Percentiles rank a stretch among this genome's conserved stretches.
These are phyloP conservation scores for Alternaria ethzedia DNA, from an alignment of 2,329 filamentous ascomycete genomes.

Conservation along the genomic window DNA sequence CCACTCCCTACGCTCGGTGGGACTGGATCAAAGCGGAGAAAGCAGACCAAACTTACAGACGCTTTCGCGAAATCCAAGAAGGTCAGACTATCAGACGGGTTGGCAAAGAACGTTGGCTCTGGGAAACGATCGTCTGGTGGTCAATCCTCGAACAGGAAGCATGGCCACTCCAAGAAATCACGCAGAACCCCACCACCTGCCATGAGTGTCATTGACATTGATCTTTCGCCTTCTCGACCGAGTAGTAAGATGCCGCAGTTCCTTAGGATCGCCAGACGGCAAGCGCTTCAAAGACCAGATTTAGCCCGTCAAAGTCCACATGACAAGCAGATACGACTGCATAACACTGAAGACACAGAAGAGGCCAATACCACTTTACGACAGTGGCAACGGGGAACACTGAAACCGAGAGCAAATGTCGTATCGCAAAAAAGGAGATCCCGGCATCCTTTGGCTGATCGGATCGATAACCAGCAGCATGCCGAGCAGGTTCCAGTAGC, in stretches of 20 bases:
- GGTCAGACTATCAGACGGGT: slow-evolving; percentile 9
- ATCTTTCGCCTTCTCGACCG: slow-evolving; percentile 36
- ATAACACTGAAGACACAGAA: slow-evolving; percentile 59
- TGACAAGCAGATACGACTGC: slow-evolving; percentile 60
- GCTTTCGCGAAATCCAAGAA: slow-evolving; percentile 35
- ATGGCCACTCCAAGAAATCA: slow-evolving; percentile 15
- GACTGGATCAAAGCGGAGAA: slow-evolving; percentile 33
- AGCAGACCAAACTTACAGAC: slow-evolving; percentile 49
- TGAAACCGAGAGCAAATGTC: slow-evolving; percentile 26
- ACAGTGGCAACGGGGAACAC: slow-evolving; percentile 58
- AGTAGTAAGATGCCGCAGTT: slow-evolving; percentile 57
- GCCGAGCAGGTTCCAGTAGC: background rate
- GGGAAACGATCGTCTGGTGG: background rate
- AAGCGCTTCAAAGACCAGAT: slow-evolving; percentile 56
- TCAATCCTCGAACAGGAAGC: slow-evolving; percentile 6
- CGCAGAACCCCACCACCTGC: slow-evolving; percentile 26
- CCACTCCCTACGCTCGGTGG: slow-evolving; percentile 40
- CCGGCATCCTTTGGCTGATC: slow-evolving; percentile 25
- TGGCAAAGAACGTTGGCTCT: background rate
- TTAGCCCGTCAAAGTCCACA: slow-evolving; percentile 59
- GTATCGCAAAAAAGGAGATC: background rate
- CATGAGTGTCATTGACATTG: slow-evolving; percentile 61
- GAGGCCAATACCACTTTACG: slow-evolving; percentile 59
- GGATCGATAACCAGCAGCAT: slow-evolving; percentile 27
- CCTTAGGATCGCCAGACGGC: slow-evolving; percentile 61